Base-by-base conservation (phyloP, 2,329 filamentous ascomycete species). In the Botrytis aclada region DNA sequence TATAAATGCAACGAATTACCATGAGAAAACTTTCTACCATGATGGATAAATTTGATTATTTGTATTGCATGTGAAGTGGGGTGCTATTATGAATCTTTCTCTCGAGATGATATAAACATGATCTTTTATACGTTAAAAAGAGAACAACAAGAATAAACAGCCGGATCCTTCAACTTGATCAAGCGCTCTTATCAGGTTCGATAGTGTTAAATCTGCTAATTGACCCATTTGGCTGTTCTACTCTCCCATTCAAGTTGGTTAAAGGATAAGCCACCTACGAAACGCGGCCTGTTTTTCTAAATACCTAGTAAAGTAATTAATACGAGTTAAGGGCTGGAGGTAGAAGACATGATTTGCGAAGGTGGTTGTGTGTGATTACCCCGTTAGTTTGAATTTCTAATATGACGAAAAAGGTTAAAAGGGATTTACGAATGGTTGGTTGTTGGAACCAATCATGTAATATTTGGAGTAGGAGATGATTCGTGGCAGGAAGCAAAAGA, bases 1-100 rank as follows among this genome's bases (percentile, higher is more conserved):
- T 56, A 56, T 58, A 56, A 69, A 69, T 69, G 51, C 47, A 69
- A 67, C 39, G 65, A 69, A 34, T 41, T 54, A 12, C 10, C 47
- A 43, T 43, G 47, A 67, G 34, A 29, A 56, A n/a, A 41, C 22
- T 39, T 14, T 8, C 10, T 67, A 5, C 9, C n/a, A 56, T 67
- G 14, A 56, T 34, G 41, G 34, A 67, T 5, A 41, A 56, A 41
- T 25, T 67, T 10, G 32, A 66, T 37, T 22, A 25, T 20, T 29
- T 32, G 12, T 18, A 29, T 12, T 51, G 22, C 25, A 12, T 6
- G 18, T 64, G 20, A 45, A 45, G 18, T 45, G 41, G 32, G 61
- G 29, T 43, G 6, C 20, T 29, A 32, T 20, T 9, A 7, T 12
- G 39, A 63, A 32, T 45, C 4, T 16, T 64, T 43, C n/a, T 54